phyloP scores from a whole-genome alignment of 2,329 filamentous ascomycete species.

The Thielaviopsis punctulata region DNA sequence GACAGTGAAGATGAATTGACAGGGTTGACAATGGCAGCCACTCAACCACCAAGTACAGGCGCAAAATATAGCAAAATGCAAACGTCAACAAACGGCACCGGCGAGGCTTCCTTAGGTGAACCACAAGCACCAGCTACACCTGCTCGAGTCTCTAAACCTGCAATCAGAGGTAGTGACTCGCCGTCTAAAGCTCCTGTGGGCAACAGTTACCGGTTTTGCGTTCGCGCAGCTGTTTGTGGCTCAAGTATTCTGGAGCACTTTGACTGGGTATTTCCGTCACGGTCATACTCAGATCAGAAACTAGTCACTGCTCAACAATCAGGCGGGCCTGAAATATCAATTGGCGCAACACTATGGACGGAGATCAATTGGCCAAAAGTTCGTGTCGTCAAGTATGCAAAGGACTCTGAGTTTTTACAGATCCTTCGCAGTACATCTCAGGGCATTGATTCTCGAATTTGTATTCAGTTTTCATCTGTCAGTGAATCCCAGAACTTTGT shows the following conservation, averaged over 20 bases:
- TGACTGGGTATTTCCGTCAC: conserved; percentile 1
- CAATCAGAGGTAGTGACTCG: background rate
- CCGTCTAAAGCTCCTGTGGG: background rate
- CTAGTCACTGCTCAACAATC: background rate
- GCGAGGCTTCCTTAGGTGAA: background rate
- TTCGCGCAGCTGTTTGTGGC: conserved; percentile 7
- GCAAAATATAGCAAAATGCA: background rate
- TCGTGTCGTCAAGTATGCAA: background rate
- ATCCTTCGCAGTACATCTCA: background rate
- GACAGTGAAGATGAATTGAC: conserved; percentile 7
- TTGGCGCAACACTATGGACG: background rate
- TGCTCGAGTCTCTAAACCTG: background rate
- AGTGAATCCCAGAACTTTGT: background rate
- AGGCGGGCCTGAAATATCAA: background rate
- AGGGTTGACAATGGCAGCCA: background rate
- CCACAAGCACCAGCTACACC: background rate
- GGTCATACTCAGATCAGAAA: background rate
- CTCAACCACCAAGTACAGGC: background rate
- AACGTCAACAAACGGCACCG: background rate
- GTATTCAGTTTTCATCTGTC: background rate
- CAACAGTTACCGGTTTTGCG: background rate
- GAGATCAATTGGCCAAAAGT: background rate
- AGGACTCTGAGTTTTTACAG: background rate
- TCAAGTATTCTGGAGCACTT: conserved; percentile 1
- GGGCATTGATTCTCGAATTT: background rate